A percentile compares a stretch with the other conserved stretches of the same genome.
phyloP scores from a whole-genome alignment of 371 early-diverging fungal species.

The Batkoa obscura region DNA sequence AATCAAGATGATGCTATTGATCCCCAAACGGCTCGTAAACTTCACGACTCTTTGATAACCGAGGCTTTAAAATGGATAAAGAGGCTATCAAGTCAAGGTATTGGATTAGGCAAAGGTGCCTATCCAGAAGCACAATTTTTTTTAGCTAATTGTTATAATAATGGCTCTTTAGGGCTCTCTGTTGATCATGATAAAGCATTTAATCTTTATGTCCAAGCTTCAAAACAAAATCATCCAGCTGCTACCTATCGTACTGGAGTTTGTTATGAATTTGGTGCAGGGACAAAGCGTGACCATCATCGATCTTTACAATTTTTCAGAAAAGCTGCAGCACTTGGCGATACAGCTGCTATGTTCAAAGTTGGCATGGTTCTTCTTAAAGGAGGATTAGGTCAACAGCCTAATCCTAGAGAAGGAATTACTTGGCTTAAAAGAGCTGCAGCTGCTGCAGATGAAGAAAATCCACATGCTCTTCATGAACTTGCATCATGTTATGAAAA shows the following conservation, averaged over 20 bases:
- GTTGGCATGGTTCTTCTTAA: conserved; percentile 70
- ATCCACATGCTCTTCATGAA: conserved; percentile 87
- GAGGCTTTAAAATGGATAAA: conserved; percentile 69
- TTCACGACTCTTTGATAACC: conserved; percentile 36
- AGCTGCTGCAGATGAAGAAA: conserved; percentile 64
- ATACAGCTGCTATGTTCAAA: conserved; percentile 90
- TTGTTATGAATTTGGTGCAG: conserved; percentile 88
- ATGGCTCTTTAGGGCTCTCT: conserved; percentile 44
- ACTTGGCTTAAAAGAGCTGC: conserved; percentile 89
- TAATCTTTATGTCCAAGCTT: conserved; percentile 71
- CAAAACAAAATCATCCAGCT: conserved; percentile 78
- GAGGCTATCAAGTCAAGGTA: conserved; percentile 37
- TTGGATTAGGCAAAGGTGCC: conserved; percentile 40
- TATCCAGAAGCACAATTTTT: conserved; percentile 81
- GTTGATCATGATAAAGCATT: conserved; percentile 83
- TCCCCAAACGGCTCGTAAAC: conserved; percentile 41
- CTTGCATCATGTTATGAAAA: conserved; percentile 75
- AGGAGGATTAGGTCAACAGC: conserved; percentile 44
- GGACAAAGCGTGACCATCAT: conserved; percentile 64
- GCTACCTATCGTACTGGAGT: conserved; percentile 89
- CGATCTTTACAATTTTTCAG: conserved; percentile 82
- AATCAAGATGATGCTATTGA: conserved; percentile 34
- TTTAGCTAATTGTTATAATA: conserved; percentile 71
- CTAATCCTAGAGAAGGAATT: conserved; percentile 69
- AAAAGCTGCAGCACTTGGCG: conserved; percentile 85